Evolutionary conservation across 805 yeast genomes (phyloP), one percentile per base, ranked within the genome.

Genomic region (Kregervanrija pseudodelftensis): DNA sequence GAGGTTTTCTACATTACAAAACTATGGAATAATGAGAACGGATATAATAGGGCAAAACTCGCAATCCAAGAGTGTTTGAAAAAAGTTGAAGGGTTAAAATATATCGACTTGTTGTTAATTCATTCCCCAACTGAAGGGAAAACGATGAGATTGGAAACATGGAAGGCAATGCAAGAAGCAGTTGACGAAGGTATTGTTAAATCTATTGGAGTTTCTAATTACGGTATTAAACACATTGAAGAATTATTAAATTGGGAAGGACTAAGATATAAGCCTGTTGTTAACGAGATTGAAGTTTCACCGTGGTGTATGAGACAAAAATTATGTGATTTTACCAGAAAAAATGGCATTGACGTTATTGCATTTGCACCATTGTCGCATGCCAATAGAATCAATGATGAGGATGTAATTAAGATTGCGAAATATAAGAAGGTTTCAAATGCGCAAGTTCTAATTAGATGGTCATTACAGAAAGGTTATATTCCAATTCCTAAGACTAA

Each of bases 271-370:
- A 70, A 71, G 49, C 90, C 95, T 0, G 86, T 81, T 0, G 82
- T 85, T 36, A 82, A 87, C 61, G 95, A 88, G 60, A 76, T 87
- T 56, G 95, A 86, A 62, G 72, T 86, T 42, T 85, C 87, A 48
- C 95, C 93, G 15, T 85, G 93, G 90, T 69, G 82, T 55, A 85
- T 82, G 66, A 70, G 84, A 54, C 65, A 70, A 43, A 79, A 80
- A 42, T 68, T 87, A 46, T 77, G 83, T 16, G 74, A 79, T 43
- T 83, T 67, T 63, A 79, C 85, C 58, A 67, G 70, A 31, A 57
- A 69, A 12, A 63, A 80, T 46, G 78, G 70, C 38, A 74, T 89
- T 36, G 64, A 69, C 5, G 76, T 82, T 10, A 87, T 85, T 59
- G 90, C 95, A 0, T 89, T 76, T 64, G 80, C 93, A 8, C 96